Conservation (phyloP, 225 moss, liverwort and hornwort genomes). For the Sphagnum tenellum region DNA sequence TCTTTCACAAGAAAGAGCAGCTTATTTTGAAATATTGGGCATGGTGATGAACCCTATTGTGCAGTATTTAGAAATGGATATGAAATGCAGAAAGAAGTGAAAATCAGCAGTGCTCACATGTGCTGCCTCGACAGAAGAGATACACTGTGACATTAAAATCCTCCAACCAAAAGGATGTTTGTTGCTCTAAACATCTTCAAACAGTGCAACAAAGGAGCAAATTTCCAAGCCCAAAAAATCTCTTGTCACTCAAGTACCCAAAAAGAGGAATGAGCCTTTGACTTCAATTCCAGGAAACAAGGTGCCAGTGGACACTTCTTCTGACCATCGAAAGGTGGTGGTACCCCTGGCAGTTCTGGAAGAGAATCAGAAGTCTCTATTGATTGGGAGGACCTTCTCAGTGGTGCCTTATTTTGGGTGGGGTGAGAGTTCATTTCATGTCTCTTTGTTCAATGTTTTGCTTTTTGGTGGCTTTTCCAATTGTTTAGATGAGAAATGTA, state of each 20-base stretch:
- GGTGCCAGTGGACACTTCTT: no score
- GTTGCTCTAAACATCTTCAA: no score
- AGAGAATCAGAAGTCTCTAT: constrained; percentile 19
- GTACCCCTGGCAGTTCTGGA: no score
- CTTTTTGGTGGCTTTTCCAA: neutral
- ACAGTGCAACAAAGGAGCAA: constrained; percentile 39
- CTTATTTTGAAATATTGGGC: no score
- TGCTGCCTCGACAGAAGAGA: no score
- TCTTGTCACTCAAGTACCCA: constrained; percentile 17
- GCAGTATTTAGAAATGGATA: constrained; percentile 30
- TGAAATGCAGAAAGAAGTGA: constrained; percentile 36
- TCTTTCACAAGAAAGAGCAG: no score
- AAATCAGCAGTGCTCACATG: neutral
- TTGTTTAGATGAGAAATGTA: neutral
- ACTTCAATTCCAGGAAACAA: no score
- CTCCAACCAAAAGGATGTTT: no score
- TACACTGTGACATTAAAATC: no score
- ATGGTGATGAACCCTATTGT: neutral
- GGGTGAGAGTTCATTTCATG: constrained; percentile 26
- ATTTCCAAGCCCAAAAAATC: constrained; percentile 40
- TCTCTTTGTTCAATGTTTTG: neutral
- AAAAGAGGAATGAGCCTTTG: neutral
- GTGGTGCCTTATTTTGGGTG: constrained; percentile 66
- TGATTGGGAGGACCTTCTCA: constrained; percentile 79
- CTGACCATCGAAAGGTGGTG: no score